These are phyloP conservation scores for Arthrobotrys iridis DNA, from an alignment of 2,329 filamentous ascomycete species.

Conservation along the genomic window DNA sequence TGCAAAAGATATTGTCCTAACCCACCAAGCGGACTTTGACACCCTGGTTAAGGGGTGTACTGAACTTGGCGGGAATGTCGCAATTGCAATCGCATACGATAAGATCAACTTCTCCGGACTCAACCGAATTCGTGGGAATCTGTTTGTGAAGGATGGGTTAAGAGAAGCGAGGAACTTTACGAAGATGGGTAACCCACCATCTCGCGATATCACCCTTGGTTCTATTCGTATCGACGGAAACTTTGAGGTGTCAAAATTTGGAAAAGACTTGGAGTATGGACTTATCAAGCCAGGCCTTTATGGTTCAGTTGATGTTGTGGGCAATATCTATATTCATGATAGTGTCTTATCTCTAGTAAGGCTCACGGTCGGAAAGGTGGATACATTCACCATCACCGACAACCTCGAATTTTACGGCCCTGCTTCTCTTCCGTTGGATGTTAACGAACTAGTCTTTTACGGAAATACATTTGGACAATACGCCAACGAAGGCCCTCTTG, in stretches of 20 bases:
- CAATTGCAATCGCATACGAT: neutral
- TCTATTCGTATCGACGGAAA: neutral
- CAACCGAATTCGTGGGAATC: constrained; percentile 2
- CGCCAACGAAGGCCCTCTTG: neutral
- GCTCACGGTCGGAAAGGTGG: neutral
- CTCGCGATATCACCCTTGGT: neutral
- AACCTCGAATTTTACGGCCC: neutral
- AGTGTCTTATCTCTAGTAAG: neutral
- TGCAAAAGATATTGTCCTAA: neutral
- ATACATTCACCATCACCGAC: neutral
- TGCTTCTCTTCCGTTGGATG: neutral
- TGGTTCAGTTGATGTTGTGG: neutral
- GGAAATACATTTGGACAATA: neutral
- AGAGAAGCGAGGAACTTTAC: neutral
- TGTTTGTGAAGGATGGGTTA: constrained; percentile 4
- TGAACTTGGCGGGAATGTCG: constrained; percentile 17
- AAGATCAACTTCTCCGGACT: neutral
- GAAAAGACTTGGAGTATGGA: neutral
- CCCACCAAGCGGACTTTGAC: neutral
- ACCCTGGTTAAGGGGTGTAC: constrained; percentile 8
- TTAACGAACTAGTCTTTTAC: neutral
- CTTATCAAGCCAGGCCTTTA: neutral
- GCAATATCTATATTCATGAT: neutral
- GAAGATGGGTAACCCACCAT: neutral
- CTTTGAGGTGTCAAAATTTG: constrained; percentile 7